Conservation (phyloP, 2,329 filamentous ascomycete genomes). For the Metarhizium guizhouense region DNA sequence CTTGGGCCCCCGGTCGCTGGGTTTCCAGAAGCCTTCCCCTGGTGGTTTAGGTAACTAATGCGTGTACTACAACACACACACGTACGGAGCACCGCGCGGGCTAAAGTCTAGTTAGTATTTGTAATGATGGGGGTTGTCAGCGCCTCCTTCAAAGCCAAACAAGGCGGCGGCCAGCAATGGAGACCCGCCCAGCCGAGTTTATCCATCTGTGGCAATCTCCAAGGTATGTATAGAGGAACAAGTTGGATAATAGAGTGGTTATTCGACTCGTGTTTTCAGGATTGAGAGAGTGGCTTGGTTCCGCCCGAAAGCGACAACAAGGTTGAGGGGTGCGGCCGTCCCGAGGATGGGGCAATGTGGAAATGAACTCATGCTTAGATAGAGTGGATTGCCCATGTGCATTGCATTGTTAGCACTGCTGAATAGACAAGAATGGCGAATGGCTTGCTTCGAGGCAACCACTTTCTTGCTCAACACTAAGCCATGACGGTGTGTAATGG, state of each 20-base stretch:
- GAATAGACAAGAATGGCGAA: neutral
- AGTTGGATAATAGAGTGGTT: neutral
- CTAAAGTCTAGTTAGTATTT: neutral
- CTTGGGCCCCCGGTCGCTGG: neutral
- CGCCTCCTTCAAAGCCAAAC: neutral
- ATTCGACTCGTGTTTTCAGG: neutral
- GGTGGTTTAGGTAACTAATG: neutral
- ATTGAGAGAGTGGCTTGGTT: neutral
- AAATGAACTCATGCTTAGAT: neutral
- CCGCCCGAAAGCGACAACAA: neutral
- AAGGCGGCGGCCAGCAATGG: neutral
- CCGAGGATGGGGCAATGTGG: neutral
- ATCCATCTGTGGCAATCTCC: neutral
- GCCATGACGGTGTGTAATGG: neutral
- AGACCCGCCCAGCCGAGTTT: neutral
- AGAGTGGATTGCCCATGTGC: neutral
- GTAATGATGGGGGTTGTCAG: neutral
- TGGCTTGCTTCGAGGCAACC: neutral
- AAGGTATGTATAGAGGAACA: neutral
- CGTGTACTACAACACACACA: neutral
- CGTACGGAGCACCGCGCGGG: neutral
- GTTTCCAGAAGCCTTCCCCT: slow-evolving; percentile 6
- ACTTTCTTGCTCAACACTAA: neutral
- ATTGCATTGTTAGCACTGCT: neutral
- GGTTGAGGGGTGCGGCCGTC: neutral